Base-by-base conservation (phyloP, 1,139 yeast species). In the Maudiozyma humilis region DNA sequence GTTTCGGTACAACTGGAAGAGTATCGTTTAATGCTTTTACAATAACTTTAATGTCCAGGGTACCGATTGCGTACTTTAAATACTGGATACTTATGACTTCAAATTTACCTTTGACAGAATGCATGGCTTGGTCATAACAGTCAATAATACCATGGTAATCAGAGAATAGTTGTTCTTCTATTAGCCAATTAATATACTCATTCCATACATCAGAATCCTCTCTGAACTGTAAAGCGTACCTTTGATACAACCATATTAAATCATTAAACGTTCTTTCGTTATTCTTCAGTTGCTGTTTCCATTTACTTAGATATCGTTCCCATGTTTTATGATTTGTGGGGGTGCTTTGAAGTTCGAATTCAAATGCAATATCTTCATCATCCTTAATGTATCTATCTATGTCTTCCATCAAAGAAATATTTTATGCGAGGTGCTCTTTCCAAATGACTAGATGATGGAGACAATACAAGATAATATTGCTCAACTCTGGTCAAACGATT, bases 61-160 rank as follows among this genome's bases (percentile, higher is more conserved):
- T 62, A 38, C 54, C 45, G 17, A 68, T 47, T 17, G 81, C 58
- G 52, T 75, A 78, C 16, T 60, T 55, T 40, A 84, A 60, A 56
- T 77, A 82, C 46, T 68, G 68, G 2, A 62, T 48, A 89, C 93
- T 83, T 4, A 83, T 12, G 5, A 41, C 52, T 15, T 69, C 60
- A 1, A 77, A 75, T 65, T 72, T 71, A 49, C 69, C 67, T 47
- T 60, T 57, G 45, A 77, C 62, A 31, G 68, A 48, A n/a, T 60
- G 56, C 46, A 82, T 55, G 15, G 80, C 71, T 23, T 69, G 57
- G 35, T 72, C 73, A 56, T 78, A 83, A 17, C 73, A 63, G 8
- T 51, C 46, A 43, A 36, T n/a, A n/a, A 49, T 41, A 8, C 34
- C 36, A n/a, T 32, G 27, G 17, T 43, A 42, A 16, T 42, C 18